These are phyloP conservation scores for Fusarium xylarioides DNA, from an alignment of 2,329 filamentous ascomycete species.

Conservation along the genomic window DNA sequence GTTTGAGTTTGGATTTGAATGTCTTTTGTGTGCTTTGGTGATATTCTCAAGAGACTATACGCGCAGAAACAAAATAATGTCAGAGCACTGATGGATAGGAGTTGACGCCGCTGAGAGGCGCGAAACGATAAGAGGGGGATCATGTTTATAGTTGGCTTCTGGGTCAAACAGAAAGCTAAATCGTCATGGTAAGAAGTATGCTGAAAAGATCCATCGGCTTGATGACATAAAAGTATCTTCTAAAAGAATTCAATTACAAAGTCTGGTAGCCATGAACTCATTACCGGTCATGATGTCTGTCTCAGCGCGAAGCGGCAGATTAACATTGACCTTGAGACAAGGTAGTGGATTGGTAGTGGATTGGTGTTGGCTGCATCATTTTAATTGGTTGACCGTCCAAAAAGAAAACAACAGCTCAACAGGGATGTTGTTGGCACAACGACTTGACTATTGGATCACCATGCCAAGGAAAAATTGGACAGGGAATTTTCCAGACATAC, in stretches of 20 bases:
- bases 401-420: constrained; percentile 24
- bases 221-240: not conserved
- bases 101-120: constrained; percentile 50
- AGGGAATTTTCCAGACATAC: not conserved
- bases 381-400: constrained; percentile 5
- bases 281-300: not conserved
- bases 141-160: constrained; percentile 38
- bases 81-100: constrained; percentile 47
- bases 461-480: not conserved
- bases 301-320: not conserved
- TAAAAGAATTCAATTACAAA: not conserved
- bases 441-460: not conserved
- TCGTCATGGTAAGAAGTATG: not conserved
- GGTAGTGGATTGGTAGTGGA: not conserved
- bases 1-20: constrained; percentile 6
- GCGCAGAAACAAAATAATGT: constrained; percentile 52
- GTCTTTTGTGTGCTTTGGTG: not conserved
- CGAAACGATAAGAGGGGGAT: constrained; percentile 37
- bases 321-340: not conserved
- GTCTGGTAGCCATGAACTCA: not conserved
- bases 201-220: not conserved
- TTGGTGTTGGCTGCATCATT: not conserved
- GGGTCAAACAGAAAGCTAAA: constrained; percentile 9
- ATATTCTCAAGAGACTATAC: constrained; percentile 43
- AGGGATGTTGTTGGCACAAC: constrained; percentile 28